Conservation (phyloP, 129 eudicot genomes). For the Arctium minus region DNA sequence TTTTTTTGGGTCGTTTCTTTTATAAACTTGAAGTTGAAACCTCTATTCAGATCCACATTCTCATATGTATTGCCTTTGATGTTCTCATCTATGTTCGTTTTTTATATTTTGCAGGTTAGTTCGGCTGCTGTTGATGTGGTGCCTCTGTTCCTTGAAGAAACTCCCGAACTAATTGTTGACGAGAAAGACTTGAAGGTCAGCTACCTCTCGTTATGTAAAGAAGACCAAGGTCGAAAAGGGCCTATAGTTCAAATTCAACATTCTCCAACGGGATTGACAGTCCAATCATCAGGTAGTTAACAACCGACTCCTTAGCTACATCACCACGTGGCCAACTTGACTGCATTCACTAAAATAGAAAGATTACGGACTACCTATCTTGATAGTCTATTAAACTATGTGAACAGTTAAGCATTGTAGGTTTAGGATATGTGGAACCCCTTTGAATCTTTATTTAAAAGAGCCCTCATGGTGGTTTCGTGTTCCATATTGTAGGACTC, state of each 20-base stretch:
- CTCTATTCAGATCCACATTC: neutral
- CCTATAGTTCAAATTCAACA: conserved; percentile 55
- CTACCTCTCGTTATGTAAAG: conserved; percentile 31
- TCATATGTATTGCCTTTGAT: neutral
- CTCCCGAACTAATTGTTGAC: conserved; percentile 48
- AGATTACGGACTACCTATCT: neutral
- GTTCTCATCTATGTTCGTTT: neutral
- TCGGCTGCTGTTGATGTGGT: conserved; percentile 78
- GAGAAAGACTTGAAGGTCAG: conserved; percentile 59
- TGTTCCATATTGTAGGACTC: too few species aligned
- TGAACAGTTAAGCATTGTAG: neutral
- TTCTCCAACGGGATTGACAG: conserved; percentile 69
- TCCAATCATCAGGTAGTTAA: conserved; percentile 64
- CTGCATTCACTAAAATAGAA: neutral
- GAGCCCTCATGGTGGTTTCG: too few species aligned
- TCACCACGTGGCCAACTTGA: neutral
- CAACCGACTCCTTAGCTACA: neutral
- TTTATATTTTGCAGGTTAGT: conserved; percentile 38
- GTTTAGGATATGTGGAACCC: neutral
- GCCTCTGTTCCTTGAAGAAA: conserved; percentile 76
- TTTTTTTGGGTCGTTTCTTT: neutral
- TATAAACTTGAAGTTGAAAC: neutral
- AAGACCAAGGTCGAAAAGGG: conserved; percentile 29
- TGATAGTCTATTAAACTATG: neutral
- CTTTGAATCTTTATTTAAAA: neutral